Conservation (phyloP, 345 rosid species). For the Salix exigua region DNA sequence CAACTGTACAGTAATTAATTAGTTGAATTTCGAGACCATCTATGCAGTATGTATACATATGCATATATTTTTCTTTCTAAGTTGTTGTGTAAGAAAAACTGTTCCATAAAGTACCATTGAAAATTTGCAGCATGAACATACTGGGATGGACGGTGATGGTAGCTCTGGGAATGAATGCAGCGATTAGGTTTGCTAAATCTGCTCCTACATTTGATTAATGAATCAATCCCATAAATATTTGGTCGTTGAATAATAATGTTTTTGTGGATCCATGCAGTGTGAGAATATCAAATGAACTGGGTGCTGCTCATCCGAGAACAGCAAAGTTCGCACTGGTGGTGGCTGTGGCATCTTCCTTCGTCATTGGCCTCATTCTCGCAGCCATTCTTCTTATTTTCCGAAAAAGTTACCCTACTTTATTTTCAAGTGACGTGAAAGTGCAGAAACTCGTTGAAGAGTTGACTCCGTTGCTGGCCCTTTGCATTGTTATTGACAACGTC, state of each 20-base stretch:
- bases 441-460: constrained; percentile 49
- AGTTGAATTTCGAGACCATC: no score
- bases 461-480: constrained; percentile 64
- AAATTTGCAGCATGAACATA: constrained; percentile 57
- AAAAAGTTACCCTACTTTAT: constrained; percentile 53
- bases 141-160: constrained; percentile 87
- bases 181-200: constrained; percentile 51
- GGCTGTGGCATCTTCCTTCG: constrained; percentile 47
- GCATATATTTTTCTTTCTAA: no score
- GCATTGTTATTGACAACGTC: constrained; percentile 61
- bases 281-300: constrained; percentile 74
- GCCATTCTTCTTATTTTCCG: constrained; percentile 37
- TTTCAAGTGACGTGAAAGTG: constrained; percentile 52
- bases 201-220: no score
- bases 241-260: background rate
- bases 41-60: no score
- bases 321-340: constrained; percentile 56
- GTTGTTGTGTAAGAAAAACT: no score
- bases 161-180: constrained; percentile 74
- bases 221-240: background rate
- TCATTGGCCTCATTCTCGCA: constrained; percentile 47
- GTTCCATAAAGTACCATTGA: background rate
- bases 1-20: no score
- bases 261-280: constrained; percentile 38
- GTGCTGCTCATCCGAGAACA: constrained; percentile 66